Evolutionary conservation across 495 filamentous ascomycete species (phyloP).

Genomic region (Bombardia bombarda): DNA sequence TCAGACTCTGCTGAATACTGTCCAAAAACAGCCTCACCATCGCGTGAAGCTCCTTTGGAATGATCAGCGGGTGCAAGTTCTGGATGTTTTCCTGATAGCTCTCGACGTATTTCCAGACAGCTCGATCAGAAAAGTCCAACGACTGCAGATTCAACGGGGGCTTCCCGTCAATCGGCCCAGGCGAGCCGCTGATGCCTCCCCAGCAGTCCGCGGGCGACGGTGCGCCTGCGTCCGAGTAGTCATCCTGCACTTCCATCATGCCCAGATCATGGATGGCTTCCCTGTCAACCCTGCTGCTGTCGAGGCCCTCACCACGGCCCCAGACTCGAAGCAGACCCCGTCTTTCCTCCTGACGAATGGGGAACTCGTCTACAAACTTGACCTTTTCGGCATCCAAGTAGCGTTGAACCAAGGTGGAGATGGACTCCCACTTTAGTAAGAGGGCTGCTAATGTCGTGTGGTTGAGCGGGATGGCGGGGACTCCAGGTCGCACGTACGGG

Average conservation of each 20-base stretch:
- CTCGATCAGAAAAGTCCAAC: constrained; percentile 55
- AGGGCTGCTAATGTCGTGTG: constrained; percentile 78
- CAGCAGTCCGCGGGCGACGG: constrained; percentile 39
- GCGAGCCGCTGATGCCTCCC: constrained; percentile 41
- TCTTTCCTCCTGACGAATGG: constrained; percentile 64
- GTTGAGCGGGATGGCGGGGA: constrained; percentile 62
- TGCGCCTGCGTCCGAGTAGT: constrained; percentile 41
- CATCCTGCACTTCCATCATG: constrained; percentile 24
- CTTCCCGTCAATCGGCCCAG: constrained; percentile 26
- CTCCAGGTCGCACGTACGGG: constrained; percentile 38
- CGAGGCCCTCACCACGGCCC: constrained; percentile 68
- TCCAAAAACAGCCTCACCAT: constrained; percentile 44
- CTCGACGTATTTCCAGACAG: constrained; percentile 53
- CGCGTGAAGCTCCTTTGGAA: constrained; percentile 37
- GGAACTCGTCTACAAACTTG: constrained; percentile 56
- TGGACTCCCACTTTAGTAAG: constrained; percentile 63
- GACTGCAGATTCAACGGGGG: constrained; percentile 48
- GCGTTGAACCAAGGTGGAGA: constrained; percentile 45
- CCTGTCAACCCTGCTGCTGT: constrained; percentile 24
- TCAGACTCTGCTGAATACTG: constrained; percentile 23
- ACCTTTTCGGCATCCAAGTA: constrained; percentile 36
- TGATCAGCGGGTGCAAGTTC: constrained; percentile 82
- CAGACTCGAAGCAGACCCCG: constrained; percentile 70
- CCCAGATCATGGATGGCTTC: constrained; percentile 24
- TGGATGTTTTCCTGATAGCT: constrained; percentile 77